These are phyloP conservation scores for Betula pendula DNA, from an alignment of 306 rosid species.

Conservation along the genomic window DNA sequence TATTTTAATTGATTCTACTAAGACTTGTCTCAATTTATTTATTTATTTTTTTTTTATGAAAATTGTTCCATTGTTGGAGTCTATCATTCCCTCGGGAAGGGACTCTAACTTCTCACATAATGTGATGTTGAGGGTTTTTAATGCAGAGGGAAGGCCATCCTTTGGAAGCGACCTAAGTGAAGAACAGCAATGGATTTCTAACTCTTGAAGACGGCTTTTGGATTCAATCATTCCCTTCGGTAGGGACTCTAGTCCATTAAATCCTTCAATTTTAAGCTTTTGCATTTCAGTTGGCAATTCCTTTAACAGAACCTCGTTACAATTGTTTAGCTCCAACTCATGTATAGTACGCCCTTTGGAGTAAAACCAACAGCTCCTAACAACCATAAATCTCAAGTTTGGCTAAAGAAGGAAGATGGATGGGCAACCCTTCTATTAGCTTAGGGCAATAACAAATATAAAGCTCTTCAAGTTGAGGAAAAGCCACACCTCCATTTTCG, in stretches of 20 bases:
- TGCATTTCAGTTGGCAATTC: background rate
- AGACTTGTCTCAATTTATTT: too few species aligned
- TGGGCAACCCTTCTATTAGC: background rate
- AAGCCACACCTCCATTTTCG: background rate
- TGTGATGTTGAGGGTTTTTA: too few species aligned
- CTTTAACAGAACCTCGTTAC: too few species aligned
- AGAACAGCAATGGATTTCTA: background rate
- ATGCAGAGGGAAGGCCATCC: too few species aligned
- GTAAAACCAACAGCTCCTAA: background rate
- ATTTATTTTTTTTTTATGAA: too few species aligned
- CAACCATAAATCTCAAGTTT: background rate
- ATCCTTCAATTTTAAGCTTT: background rate
- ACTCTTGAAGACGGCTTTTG: background rate
- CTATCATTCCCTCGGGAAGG: too few species aligned
- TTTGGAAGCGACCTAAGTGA: background rate
- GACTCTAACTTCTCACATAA: too few species aligned
- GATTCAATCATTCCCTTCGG: background rate
- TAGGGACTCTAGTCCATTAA: too few species aligned
- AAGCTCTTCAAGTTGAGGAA: slow-evolving; percentile 4
- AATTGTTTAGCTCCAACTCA: background rate
- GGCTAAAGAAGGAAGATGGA: background rate
- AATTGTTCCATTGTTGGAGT: too few species aligned
- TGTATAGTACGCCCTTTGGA: background rate
- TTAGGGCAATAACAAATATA: background rate
- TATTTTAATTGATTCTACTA: too few species aligned